phyloP scores from a whole-genome alignment of 352 stramenopile species.

The Phytophthora brassicae region DNA sequence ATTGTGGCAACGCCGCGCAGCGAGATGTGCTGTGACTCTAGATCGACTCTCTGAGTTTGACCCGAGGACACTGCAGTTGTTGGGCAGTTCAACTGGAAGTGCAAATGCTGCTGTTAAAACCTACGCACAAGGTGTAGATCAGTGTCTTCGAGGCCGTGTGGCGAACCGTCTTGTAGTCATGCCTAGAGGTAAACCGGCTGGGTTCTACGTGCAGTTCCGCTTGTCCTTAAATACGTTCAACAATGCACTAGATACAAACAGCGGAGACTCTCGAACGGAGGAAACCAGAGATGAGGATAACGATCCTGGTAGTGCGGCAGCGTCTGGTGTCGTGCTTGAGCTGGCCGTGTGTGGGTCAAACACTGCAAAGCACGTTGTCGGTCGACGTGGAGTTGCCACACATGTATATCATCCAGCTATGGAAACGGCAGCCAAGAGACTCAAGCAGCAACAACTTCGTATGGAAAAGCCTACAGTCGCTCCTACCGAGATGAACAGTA shows the following conservation, averaged over 20 bases:
- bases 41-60: constrained; percentile 28
- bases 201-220: constrained; percentile 68
- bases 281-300: constrained; percentile 11
- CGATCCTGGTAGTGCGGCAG: neutral
- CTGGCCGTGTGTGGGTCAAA: constrained; percentile 49
- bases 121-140: constrained; percentile 19
- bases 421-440: constrained; percentile 32
- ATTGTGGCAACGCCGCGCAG: constrained; percentile 30
- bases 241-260: neutral
- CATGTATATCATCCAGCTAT: constrained; percentile 59
- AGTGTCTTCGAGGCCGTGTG: constrained; percentile 45
- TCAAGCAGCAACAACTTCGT: constrained; percentile 44
- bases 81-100: constrained; percentile 14
- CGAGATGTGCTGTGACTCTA: constrained; percentile 18
- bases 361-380: constrained; percentile 20
- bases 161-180: constrained; percentile 49
- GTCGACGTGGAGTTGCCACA: constrained; percentile 46
- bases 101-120: constrained; percentile 9
- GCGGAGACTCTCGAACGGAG: constrained; percentile 14
- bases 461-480: constrained; percentile 40
- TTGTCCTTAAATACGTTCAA: constrained; percentile 23
- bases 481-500: constrained; percentile 41
- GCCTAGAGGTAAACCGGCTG: constrained; percentile 46
- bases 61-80: constrained; percentile 12
- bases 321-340: constrained; percentile 41